Base-by-base conservation (phyloP, 2,329 filamentous ascomycete species). In the Neofusicoccum laricinum region DNA sequence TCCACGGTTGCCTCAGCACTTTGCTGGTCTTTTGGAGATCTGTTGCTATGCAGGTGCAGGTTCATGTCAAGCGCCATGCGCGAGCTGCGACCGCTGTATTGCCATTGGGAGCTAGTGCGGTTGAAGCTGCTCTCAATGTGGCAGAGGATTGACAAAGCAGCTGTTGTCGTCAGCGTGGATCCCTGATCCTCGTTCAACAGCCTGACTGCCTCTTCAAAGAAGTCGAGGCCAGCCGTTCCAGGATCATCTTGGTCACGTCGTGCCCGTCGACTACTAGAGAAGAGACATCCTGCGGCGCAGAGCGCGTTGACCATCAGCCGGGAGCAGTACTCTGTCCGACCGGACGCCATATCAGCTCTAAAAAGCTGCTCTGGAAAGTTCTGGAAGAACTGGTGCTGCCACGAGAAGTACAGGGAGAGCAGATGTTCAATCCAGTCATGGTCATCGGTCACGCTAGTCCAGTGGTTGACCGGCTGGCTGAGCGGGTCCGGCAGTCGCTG, bases 331-430 rank as follows among this genome's bases (percentile, higher is more conserved):
- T 65, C 61, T 8, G 65, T 65, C 46, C 48, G 32, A 3, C 65
- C 65, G 1, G 62, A 41, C 4, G 32, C 64, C 45, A 69, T 50
- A 32, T 69, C 69, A 25, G 65, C 64, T 17, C 67, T 62, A 36
- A 70, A 68, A 21, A 66, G 61, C 48, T 67, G 49, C 38, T 69
- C 68, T 5, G 68, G 66, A 19, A 70, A 70, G 49, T 63, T 66
- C 32, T 68, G 67, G 34, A 66, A 69, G 36, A 67, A 66, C 11
- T 65, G 65, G 36, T 70, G 68, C 34, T 67, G 66, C 69, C 69
- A 69, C 34, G 67, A 57, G 15, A 70, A 66, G 58, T 68, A 71
- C 21, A 66, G 46, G 15, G 57, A 63, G 10, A 70, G 59, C 14
- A 69, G 53, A 15, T 68, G 67, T 32, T 63, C 53, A 19, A 68